These are phyloP conservation scores for Taiozyma onychis DNA, from an alignment of 1,139 yeast genomes.

Conservation along the genomic window DNA sequence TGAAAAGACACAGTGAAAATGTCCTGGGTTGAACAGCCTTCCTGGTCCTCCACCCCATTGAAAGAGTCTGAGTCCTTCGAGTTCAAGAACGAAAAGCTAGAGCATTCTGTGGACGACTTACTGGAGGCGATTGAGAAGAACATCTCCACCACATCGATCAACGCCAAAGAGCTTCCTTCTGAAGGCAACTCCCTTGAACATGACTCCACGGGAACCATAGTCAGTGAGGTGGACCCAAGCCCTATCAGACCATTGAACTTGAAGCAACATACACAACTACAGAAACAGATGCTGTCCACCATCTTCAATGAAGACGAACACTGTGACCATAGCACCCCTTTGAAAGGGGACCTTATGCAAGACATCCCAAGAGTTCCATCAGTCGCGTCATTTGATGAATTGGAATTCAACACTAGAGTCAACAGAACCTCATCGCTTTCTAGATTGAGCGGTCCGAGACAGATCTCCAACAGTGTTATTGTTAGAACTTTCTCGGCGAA, in stretches of 20 bases:
- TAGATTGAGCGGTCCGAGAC: conserved; percentile 23
- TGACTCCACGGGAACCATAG: conserved; percentile 1
- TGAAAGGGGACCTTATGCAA: conserved; percentile 18
- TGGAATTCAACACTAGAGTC: conserved; percentile 22
- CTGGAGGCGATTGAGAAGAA: conserved; percentile 22
- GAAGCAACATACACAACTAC: conserved; percentile 11
- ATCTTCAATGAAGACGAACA: background rate
- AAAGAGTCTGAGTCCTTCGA: conserved; percentile 7
- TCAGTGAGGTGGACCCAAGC: conserved; percentile 15
- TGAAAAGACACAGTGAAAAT: background rate
- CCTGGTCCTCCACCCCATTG: conserved; percentile 13
- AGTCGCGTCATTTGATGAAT: conserved; percentile 23
- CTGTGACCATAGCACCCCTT: background rate
- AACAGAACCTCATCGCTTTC: conserved; percentile 23
- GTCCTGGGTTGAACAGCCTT: conserved; percentile 1
- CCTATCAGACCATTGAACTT: conserved; percentile 22
- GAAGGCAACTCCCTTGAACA: conserved; percentile 2
- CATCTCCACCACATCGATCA: conserved; percentile 18
- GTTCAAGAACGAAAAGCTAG: conserved; percentile 1
- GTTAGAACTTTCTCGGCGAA: conserved; percentile 16
- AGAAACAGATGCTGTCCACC: background rate
- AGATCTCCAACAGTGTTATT: conserved; percentile 16
- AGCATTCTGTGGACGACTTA: conserved; percentile 23
- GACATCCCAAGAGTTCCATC: conserved; percentile 24
- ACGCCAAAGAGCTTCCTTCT: background rate